Percentiles rank a stretch among this genome's conserved stretches.
Conservation (phyloP, 1,284 basidiomycete species). For the Moniliophthora roreri region DNA sequence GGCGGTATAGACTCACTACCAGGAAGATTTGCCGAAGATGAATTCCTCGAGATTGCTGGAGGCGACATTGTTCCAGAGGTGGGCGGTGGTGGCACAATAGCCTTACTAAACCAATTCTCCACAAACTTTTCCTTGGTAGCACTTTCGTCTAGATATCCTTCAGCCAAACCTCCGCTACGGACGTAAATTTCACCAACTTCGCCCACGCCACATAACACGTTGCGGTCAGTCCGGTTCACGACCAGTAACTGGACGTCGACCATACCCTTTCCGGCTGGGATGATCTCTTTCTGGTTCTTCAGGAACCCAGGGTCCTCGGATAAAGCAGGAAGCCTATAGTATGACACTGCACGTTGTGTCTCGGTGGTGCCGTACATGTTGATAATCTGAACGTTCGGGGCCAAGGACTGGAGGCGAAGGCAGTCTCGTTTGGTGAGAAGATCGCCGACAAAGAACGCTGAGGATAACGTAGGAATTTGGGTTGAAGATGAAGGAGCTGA, state of each 20-base stretch:
- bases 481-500: not conserved
- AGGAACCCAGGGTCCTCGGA: slow-evolving; percentile 88
- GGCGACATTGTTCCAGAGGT: not conserved
- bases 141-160: slow-evolving; percentile 89
- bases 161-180: slow-evolving; percentile 92
- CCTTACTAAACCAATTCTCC: slow-evolving; percentile 83
- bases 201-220: slow-evolving; percentile 89
- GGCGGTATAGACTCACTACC: not conserved
- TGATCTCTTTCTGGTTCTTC: slow-evolving; percentile 94
- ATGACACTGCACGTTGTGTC: slow-evolving; percentile 98
- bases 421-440: slow-evolving; percentile 99
- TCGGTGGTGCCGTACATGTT: slow-evolving; percentile 99
- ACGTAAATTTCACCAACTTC: slow-evolving; percentile 99
- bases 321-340: slow-evolving; percentile 91
- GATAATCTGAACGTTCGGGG: slow-evolving; percentile 91
- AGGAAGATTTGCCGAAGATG: not conserved
- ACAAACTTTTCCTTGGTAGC: slow-evolving; percentile 93
- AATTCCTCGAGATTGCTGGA: not conserved
- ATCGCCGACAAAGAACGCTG: slow-evolving; percentile 99
- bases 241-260: slow-evolving; percentile 97
- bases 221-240: slow-evolving; percentile 91
- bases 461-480: slow-evolving; percentile 83
- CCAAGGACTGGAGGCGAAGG: slow-evolving; percentile 90
- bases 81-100: slow-evolving; percentile 15
- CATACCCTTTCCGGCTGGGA: slow-evolving; percentile 98